These are phyloP conservation scores for Cyberlindnera veronae DNA, from an alignment of 805 yeast species.

Conservation along the genomic window DNA sequence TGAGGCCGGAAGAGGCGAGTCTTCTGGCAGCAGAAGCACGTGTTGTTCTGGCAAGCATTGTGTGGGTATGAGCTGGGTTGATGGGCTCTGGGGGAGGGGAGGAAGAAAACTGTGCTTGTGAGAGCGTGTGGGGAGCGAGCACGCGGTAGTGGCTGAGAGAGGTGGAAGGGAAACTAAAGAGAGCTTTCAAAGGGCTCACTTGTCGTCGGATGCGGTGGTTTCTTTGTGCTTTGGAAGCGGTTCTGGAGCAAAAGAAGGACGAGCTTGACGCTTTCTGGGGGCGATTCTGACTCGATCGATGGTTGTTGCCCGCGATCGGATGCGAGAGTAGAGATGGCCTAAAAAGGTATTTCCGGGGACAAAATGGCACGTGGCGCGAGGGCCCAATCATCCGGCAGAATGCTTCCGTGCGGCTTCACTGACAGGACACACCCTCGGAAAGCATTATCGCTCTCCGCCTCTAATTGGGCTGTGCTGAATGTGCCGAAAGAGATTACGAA, in stretches of 20 bases:
- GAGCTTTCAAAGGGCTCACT: too few relatives aligned
- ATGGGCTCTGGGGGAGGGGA: background rate
- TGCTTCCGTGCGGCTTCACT: too few relatives aligned
- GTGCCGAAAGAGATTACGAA: too few relatives aligned
- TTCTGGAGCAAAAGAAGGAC: conserved; percentile 6
- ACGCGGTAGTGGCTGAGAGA: background rate
- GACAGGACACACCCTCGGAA: too few relatives aligned
- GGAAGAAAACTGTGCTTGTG: background rate
- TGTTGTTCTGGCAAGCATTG: conserved; percentile 15
- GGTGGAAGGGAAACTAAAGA: background rate
- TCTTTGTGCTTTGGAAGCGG: background rate
- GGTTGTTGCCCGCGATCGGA: conserved; percentile 12
- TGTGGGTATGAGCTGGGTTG: background rate
- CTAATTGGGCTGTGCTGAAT: too few relatives aligned
- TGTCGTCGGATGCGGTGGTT: too few relatives aligned
- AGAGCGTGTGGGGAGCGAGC: background rate
- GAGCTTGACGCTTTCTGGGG: background rate
- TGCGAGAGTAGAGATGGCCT: conserved; percentile 4
- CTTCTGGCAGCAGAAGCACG: conserved; percentile 12
- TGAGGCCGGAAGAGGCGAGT: conserved; percentile 3
- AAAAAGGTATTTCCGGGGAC: conserved; percentile 15
- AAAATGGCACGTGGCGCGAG: conserved; percentile 12
- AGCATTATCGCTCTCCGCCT: too few relatives aligned
- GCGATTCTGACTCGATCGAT: too few relatives aligned
- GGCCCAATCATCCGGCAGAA: conserved; percentile 3